These are phyloP conservation scores for Tetrapisispora fleetii DNA, from an alignment of 805 yeast species.

Conservation along the genomic window DNA sequence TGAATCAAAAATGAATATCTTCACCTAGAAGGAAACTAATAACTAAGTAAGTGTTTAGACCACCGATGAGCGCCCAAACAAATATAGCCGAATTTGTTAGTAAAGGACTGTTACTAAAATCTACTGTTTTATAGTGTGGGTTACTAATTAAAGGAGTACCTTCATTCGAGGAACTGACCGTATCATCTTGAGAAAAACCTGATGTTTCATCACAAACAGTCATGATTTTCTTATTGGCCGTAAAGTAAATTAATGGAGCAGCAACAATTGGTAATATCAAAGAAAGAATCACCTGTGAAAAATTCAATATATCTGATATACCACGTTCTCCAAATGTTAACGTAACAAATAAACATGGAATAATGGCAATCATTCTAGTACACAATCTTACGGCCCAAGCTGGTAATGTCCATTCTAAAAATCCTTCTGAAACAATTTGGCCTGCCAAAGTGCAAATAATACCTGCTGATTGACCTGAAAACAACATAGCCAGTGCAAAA, in stretches of 20 bases:
- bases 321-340: slow-evolving; percentile 72
- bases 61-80: slow-evolving; percentile 63
- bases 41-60: slow-evolving; percentile 63
- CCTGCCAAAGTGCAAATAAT: slow-evolving; percentile 91
- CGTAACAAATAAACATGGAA: slow-evolving; percentile 76
- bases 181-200: neutral
- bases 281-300: slow-evolving; percentile 74
- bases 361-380: slow-evolving; percentile 74
- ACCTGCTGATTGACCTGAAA: slow-evolving; percentile 93
- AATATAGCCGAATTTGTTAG: slow-evolving; percentile 45
- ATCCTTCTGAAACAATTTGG: slow-evolving; percentile 89
- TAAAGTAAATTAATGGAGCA: slow-evolving; percentile 79
- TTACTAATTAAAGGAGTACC: slow-evolving; percentile 18
- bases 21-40: slow-evolving; percentile 39
- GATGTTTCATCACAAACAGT: slow-evolving; percentile 36
- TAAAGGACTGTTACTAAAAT: slow-evolving; percentile 58
- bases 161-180: slow-evolving; percentile 6
- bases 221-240: slow-evolving; percentile 61
- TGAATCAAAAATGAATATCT: slow-evolving; percentile 38
- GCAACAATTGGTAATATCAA: slow-evolving; percentile 76
- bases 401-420: slow-evolving; percentile 64
- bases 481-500: slow-evolving; percentile 79
- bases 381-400: slow-evolving; percentile 75
- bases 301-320: slow-evolving; percentile 60
- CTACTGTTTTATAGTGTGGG: slow-evolving; percentile 31